Evolutionary conservation across 148 eudicot species (phyloP), one percentile per base, ranked within the genome.

Genomic region (Pharnaceum exiguum): DNA sequence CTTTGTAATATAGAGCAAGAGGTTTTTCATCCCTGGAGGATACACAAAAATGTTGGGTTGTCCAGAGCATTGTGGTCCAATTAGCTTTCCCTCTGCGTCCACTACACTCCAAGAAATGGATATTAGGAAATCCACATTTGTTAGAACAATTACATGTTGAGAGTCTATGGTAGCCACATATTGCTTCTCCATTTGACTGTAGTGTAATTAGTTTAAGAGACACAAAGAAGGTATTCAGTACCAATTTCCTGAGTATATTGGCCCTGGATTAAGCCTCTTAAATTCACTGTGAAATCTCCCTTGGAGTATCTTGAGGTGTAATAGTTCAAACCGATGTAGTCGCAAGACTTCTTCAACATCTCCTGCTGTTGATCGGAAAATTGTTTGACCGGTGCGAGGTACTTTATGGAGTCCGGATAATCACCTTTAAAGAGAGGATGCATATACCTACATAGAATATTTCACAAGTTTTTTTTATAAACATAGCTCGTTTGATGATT

Each of bases 381-480:
- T 5, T 29, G 19, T 1, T 51, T 51, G 7, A 59, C 63, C 24
- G 31, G 31, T 8, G 45, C 12, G 7, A 1, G 1, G 0, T 18
- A 10, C 13, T 21, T 42, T 51, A 58, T 58, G 1, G 51, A 27
- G 1, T 18, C 12, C 10, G 62, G 62, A 26, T 58, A 58, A 2
- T 58, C 62, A 3, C 62, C 62, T 4, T 28, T 2, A 5, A 12
- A 2, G 2, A 58, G 19, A 8, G 63, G 63, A 21, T 59, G 39
- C 51, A 59, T 59, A 8, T 28, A 59, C 62, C 62, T 57, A 40
- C n/a, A n/a, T n/a, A n/a, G n/a, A n/a, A n/a, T n/a, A n/a, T n/a
- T n/a, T n/a, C n/a, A n/a, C n/a, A n/a, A n/a, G n/a, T n/a, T n/a
- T n/a, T n/a, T n/a, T n/a, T n/a, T n/a, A n/a, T n/a, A n/a, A n/a